These are phyloP conservation scores for Plasmopara muralis DNA, from an alignment of 352 stramenopile species.

Conservation along the genomic window DNA sequence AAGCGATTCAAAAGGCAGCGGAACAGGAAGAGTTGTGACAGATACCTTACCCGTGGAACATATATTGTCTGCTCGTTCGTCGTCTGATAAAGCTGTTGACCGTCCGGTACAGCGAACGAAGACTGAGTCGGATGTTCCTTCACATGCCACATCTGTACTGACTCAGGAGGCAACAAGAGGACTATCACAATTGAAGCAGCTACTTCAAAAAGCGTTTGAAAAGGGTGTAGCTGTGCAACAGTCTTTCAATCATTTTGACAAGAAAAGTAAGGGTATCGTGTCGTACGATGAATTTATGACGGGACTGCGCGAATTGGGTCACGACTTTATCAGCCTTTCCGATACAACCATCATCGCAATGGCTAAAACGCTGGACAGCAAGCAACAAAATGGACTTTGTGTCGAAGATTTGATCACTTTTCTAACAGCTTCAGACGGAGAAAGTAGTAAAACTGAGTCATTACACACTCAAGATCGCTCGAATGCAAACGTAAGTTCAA, in stretches of 20 bases:
- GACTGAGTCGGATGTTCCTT: not conserved
- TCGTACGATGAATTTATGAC: constrained; percentile 46
- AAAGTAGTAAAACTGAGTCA: constrained; percentile 9
- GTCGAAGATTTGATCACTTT: constrained; percentile 40
- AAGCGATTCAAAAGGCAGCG: not conserved
- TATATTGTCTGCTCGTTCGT: not conserved
- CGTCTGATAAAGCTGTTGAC: not conserved
- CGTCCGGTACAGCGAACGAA: not conserved
- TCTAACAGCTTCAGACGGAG: constrained; percentile 2
- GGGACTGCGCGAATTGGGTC: constrained; percentile 34
- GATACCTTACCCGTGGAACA: not conserved
- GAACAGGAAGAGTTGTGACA: not conserved
- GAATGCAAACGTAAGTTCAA: too few species aligned
- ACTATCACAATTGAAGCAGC: constrained; percentile 35
- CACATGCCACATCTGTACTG: not conserved
- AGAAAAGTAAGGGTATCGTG: constrained; percentile 47
- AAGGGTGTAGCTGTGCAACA: constrained; percentile 42
- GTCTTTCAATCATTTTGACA: constrained; percentile 79
- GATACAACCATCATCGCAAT: constrained; percentile 28
- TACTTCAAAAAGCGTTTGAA: constrained; percentile 40
- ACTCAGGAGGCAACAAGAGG: constrained; percentile 8
- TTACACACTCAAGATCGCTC: too few species aligned
- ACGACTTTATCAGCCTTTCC: constrained; percentile 30
- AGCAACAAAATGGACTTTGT: constrained; percentile 25
- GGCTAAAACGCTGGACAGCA: constrained; percentile 30